Base-by-base conservation (phyloP, 331 rosid species). In the Acacia concinna region DNA sequence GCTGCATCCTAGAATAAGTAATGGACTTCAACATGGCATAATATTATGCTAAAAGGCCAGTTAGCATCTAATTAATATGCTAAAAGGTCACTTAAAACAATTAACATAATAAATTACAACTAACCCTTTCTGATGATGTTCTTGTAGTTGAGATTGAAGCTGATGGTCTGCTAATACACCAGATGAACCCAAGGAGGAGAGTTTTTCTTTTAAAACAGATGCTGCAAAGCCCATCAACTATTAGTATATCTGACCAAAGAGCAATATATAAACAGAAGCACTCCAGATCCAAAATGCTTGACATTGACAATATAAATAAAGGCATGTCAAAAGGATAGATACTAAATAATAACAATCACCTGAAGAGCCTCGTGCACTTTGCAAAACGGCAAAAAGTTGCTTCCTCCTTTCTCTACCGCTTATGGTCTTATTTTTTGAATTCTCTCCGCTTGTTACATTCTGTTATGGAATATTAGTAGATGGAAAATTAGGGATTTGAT, bases 121-220 rank as follows among this genome's bases (percentile, higher is more conserved):
- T 87, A 85, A 93, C 99, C 98, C 90, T 91, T 90, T 96, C 78
- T 84, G 73, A 80, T 91, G 89, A 89, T 96, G 97, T 75, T 96
- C 99, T 86, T 96, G 99, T 66, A 96, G 84, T 81, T 93, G 98
- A 35, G 99, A 94, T 86, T 96, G 99, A 87, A 96, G 99, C 83
- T 96, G 99, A 86, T 96, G 99, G 23, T 96, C 99, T 2, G 98
- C 99, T 86, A 93, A 85, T 74, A 93, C 90, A 85, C 99, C 99
- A 83, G 99, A 93, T 57, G 99, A 87, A 77, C 99, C 99, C 92
- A 96, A 78, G 77, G 94, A 83, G 25, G 92, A 79, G 79, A 96
- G 93, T 72, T 96, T 96, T 87, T 96, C 99, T 82, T 91, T 96
- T 82, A 93, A 88, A 75, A 89, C 89, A 84, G 99, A 96, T 57